These are phyloP conservation scores for Vanrija pseudolonga DNA, from an alignment of 1,284 basidiomycete genomes.

Conservation along the genomic window DNA sequence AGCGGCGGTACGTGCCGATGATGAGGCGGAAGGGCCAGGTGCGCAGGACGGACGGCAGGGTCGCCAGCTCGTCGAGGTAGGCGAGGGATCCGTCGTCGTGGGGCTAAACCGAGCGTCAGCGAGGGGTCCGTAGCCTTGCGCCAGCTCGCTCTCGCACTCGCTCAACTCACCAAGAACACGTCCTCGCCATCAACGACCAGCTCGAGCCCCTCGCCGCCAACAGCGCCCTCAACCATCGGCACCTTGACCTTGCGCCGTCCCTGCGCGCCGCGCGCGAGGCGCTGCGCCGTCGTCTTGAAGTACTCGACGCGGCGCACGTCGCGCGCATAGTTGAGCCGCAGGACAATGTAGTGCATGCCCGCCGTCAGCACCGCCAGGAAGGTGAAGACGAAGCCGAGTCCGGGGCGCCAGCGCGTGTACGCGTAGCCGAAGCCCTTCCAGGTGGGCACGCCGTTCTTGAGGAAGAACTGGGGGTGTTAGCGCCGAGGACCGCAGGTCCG, in stretches of 20 bases:
- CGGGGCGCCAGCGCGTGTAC: constrained; percentile 86
- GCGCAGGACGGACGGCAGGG: constrained; percentile 26
- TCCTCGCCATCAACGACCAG: constrained; percentile 43
- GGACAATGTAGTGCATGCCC: constrained; percentile 71
- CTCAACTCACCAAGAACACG: constrained; percentile 43
- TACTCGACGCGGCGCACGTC: constrained; percentile 67
- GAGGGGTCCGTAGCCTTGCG: neutral
- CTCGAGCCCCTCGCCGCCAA: constrained; percentile 32
- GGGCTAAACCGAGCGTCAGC: constrained; percentile 30
- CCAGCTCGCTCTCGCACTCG: neutral
- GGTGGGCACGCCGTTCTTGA: constrained; percentile 49
- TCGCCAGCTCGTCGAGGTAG: constrained; percentile 37
- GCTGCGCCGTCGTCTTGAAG: constrained; percentile 61
- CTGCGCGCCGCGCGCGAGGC: constrained; percentile 62
- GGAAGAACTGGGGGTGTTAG: constrained; percentile 46
- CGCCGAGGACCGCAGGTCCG: too few species aligned
- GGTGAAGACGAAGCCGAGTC: constrained; percentile 67
- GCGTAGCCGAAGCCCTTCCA: constrained; percentile 63
- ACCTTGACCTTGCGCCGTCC: constrained; percentile 45
- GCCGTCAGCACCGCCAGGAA: constrained; percentile 74
- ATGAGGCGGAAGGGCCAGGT: constrained; percentile 42
- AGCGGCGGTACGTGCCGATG: too few species aligned
- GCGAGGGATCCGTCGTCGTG: constrained; percentile 40
- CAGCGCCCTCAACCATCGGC: constrained; percentile 42
- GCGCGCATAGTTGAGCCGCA: constrained; percentile 67